Evolutionary conservation across 345 rosid genomes (phyloP), one percentile per base, ranked within the genome.

Genomic region (Aquilaria sinensis): DNA sequence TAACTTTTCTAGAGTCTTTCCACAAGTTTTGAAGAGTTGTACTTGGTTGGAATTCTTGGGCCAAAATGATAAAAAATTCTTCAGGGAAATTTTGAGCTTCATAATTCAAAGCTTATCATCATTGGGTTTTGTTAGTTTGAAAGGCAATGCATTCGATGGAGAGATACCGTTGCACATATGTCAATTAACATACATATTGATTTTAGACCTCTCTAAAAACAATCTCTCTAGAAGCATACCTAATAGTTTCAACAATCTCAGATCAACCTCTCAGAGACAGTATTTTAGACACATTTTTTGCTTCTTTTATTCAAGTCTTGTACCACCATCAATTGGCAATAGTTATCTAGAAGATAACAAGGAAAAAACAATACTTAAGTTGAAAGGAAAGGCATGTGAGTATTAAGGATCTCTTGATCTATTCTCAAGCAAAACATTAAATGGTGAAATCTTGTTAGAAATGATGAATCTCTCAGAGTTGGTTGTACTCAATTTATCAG

Each of bases 201-300:
- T 67, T 71, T 46, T 61, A 13, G 72, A 68, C 46, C 52, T 60
- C 63, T 60, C 70, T n/a, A 11, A 60, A 5, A 65, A 56, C 61
- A 61, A 10, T 16, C 12, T 68, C 12, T 61, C 66, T 2, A 61
- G 60, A 3, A 16, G 4, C 32, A 47, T 68, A 45, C 66, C 71
- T n/a, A 12, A 11, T 2, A 60, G 71, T 16, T 5, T 67, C 31
- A 30, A 61, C 32, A 46, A 67, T 53, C 6, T 67, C 23, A n/a
- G 51, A 2, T 53, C 60, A 53, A 43, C 29, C 60, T 11, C 41
- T 31, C n/a, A 9, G 9, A 56, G 31, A 30, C 37, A 16, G 14
- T 16, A 12, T 16, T 14, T 23, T 23, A 23, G 23, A 23, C 23
- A 23, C 23, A 23, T 23, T 23, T 23, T 23, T 23, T 23, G 23